Evolutionary conservation across 78 protist species (phyloP).

Genomic region (slime mould (Dictyostelium discoideum)): DNA sequence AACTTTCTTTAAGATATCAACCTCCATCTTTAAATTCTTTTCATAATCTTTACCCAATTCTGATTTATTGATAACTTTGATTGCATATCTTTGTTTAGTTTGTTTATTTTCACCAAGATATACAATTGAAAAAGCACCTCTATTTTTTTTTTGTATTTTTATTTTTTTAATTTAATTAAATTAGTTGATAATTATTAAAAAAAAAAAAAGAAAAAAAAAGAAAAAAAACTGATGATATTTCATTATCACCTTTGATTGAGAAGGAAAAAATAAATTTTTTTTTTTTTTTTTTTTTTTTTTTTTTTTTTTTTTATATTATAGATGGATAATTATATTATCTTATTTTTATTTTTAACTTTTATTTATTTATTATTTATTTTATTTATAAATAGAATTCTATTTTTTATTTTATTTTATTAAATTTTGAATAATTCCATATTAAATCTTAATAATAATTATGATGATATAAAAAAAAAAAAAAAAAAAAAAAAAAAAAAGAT

Average conservation of each 20-base stretch:
- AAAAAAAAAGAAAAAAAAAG: neutral
- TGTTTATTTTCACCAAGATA: conserved; percentile 65
- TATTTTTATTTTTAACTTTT: neutral
- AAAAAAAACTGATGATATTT: neutral
- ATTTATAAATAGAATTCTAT: too few relatives aligned
- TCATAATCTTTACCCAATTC: conserved; percentile 64
- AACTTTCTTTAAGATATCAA: conserved; percentile 72
- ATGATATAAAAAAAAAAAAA: too few relatives aligned
- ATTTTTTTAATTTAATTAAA: neutral
- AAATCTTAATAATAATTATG: too few relatives aligned
- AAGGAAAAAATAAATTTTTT: neutral
- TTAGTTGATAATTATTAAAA: neutral
- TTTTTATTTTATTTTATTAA: too few relatives aligned
- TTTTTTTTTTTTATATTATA: neutral
- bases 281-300: too few relatives aligned
- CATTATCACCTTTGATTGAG: neutral
- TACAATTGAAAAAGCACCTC: conserved; percentile 84
- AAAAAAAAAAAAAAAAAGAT: neutral
- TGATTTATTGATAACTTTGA: conserved; percentile 81
- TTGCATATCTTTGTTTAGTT: conserved; percentile 69
- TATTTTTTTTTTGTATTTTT: neutral
- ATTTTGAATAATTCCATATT: too few relatives aligned
- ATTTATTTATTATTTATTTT: neutral
- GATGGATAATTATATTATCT: neutral
- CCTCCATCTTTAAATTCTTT: conserved; percentile 80